Percentiles rank a stretch among this genome's conserved stretches.
Evolutionary conservation across 1,139 yeast species (phyloP).

Genomic region (Debaryomyces udenii): DNA sequence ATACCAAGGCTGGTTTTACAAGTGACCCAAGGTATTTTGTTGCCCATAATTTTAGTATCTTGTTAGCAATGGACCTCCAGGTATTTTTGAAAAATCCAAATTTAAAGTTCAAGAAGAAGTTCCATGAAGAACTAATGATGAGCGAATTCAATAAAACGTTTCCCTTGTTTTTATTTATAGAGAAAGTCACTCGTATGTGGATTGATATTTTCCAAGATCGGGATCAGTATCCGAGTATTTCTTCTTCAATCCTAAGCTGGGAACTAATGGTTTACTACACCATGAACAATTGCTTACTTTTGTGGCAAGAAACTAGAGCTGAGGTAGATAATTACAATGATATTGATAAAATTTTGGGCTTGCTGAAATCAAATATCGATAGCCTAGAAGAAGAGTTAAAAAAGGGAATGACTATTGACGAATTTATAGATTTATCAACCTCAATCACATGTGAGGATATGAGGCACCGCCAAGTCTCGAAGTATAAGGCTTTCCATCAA

Average conservation of each 20-base stretch:
- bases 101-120: slow-evolving; percentile 58
- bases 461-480: slow-evolving; percentile 57
- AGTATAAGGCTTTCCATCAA: slow-evolving; percentile 38
- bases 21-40: slow-evolving; percentile 47
- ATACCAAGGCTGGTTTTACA: slow-evolving; percentile 50
- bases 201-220: slow-evolving; percentile 40
- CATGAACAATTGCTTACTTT: slow-evolving; percentile 57
- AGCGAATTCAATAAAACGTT: slow-evolving; percentile 48
- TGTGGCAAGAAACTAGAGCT: slow-evolving; percentile 74
- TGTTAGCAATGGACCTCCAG: slow-evolving; percentile 53
- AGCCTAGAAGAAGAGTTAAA: slow-evolving; percentile 33
- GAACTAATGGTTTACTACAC: slow-evolving; percentile 58
- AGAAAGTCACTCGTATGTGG: slow-evolving; percentile 43
- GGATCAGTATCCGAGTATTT: slow-evolving; percentile 39
- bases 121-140: slow-evolving; percentile 60
- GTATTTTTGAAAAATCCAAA: slow-evolving; percentile 58
- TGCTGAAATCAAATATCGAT: slow-evolving; percentile 37
- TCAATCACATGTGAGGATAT: slow-evolving; percentile 51
- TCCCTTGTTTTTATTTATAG: slow-evolving; percentile 44
- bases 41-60: slow-evolving; percentile 42
- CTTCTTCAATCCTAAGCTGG: slow-evolving; percentile 55
- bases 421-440: slow-evolving; percentile 48
- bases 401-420: slow-evolving; percentile 39
- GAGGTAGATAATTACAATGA: slow-evolving; percentile 46
- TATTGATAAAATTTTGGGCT: slow-evolving; percentile 49